A percentile compares a stretch with the other conserved stretches of the same genome.
These are phyloP conservation scores for Ogataea saltuana DNA, from an alignment of 805 yeast genomes.

Conservation along the genomic window DNA sequence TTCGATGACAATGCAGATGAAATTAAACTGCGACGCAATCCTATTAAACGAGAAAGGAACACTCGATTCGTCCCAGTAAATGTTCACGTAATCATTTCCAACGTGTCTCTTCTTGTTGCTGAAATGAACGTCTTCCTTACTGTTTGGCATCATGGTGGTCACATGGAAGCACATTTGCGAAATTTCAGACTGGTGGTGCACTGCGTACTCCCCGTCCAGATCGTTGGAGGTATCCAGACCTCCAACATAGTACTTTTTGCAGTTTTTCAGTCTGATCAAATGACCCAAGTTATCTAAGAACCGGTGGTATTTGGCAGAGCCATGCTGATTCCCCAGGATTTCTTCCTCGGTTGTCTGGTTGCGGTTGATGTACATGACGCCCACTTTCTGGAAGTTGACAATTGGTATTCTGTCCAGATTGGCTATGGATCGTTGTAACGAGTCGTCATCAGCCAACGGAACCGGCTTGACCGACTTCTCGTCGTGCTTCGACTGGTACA, in stretches of 20 bases:
- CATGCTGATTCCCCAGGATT: conserved; percentile 61
- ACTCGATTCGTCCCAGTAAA: conserved; percentile 78
- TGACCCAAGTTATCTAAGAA: conserved; percentile 63
- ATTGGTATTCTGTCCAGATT: conserved; percentile 76
- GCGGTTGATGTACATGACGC: conserved; percentile 71
- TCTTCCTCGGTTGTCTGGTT: conserved; percentile 64
- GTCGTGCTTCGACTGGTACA: conserved; percentile 15
- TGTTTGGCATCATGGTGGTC: conserved; percentile 77
- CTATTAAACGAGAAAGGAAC: conserved; percentile 66
- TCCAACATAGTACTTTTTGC: conserved; percentile 62
- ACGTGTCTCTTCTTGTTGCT: conserved; percentile 77
- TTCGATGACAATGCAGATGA: conserved; percentile 73
- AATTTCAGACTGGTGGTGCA: conserved; percentile 70
- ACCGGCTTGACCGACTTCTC: conserved; percentile 18
- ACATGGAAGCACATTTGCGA: conserved; percentile 76
- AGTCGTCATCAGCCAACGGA: conserved; percentile 30
- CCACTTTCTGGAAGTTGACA: conserved; percentile 76
- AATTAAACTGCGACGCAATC: conserved; percentile 72
- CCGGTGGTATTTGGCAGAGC: conserved; percentile 61
- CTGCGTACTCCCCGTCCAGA: conserved; percentile 73
- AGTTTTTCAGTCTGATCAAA: conserved; percentile 56
- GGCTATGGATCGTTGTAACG: conserved; percentile 52
- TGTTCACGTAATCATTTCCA: conserved; percentile 81
- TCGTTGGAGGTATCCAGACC: conserved; percentile 75
- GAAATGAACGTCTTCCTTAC: conserved; percentile 40